Evolutionary conservation across 306 rosid species (phyloP).

Genomic region (Trichosanthes truncata): DNA sequence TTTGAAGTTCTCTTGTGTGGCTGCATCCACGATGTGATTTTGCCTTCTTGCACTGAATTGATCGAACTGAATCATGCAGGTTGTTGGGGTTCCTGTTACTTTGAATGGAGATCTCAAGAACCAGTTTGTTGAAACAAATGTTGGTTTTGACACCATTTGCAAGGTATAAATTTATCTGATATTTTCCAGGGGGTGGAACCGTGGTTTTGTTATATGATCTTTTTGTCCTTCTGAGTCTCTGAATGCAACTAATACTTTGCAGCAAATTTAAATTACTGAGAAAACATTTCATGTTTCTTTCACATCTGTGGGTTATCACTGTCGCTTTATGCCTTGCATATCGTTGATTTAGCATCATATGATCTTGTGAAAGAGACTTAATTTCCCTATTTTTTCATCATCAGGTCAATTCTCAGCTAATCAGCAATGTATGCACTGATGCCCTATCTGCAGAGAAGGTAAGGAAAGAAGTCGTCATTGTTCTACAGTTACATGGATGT

Average conservation of each 20-base stretch:
- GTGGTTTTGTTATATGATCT: not conserved
- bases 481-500: not conserved
- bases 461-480: not conserved
- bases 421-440: constrained; percentile 93
- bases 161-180: constrained; percentile 46
- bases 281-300: not conserved
- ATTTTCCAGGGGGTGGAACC: not conserved
- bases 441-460: constrained; percentile 99
- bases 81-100: constrained; percentile 97
- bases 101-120: constrained; percentile 96
- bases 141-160: constrained; percentile 93
- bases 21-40: not conserved
- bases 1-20: not conserved
- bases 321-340: not conserved
- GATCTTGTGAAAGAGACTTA: not conserved
- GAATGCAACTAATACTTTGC: not conserved
- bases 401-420: constrained; percentile 97
- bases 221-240: not conserved
- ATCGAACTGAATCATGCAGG: constrained; percentile 34
- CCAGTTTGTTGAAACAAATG: constrained; percentile 93
- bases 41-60: not conserved
- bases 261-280: not conserved
- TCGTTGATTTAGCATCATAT: constrained; percentile 7
- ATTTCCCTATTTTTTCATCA: not conserved
- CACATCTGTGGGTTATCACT: not conserved